Conservation (phyloP, 345 rosid genomes). For the Nasturtium officinale region DNA sequence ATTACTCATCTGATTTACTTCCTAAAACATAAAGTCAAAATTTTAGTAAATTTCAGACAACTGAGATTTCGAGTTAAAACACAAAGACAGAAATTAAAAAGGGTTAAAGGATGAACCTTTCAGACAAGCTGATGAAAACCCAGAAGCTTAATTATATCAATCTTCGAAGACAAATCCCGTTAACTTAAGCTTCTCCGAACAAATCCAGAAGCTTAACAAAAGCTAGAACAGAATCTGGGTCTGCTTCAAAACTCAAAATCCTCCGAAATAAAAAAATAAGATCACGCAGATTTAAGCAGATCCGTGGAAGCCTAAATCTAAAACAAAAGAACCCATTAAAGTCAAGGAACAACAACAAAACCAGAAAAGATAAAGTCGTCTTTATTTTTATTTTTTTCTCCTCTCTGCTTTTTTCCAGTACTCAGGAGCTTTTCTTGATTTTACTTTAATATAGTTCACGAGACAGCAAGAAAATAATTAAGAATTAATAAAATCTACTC, state of each 20-base stretch:
- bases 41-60: slow-evolving; percentile 7
- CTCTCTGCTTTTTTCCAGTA: slow-evolving; percentile 38
- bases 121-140: slow-evolving; percentile 14
- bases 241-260: slow-evolving; percentile 31
- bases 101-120: slow-evolving; percentile 35
- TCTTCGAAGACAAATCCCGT: slow-evolving; percentile 30
- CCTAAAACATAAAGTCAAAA: neutral
- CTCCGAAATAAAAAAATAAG: slow-evolving; percentile 30
- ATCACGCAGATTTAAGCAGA: slow-evolving; percentile 41
- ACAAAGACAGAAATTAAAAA: slow-evolving; percentile 12
- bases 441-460: slow-evolving; percentile 37
- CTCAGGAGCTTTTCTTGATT: slow-evolving; percentile 41
- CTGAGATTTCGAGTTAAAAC: neutral
- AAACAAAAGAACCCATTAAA: slow-evolving; percentile 40
- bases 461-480: slow-evolving; percentile 39
- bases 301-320: slow-evolving; percentile 35
- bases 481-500: slow-evolving; percentile 6
- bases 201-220: slow-evolving; percentile 34
- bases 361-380: slow-evolving; percentile 44
- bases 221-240: slow-evolving; percentile 35
- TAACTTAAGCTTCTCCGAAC: slow-evolving; percentile 25
- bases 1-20: slow-evolving; percentile 34
- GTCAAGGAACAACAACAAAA: slow-evolving; percentile 43
- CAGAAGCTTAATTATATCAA: slow-evolving; percentile 27
- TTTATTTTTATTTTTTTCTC: neutral